Evolutionary conservation across 768 basidiomycete species (phyloP), one percentile per base, ranked within the genome.

Genomic region (Dioszegia aurantiaca): DNA sequence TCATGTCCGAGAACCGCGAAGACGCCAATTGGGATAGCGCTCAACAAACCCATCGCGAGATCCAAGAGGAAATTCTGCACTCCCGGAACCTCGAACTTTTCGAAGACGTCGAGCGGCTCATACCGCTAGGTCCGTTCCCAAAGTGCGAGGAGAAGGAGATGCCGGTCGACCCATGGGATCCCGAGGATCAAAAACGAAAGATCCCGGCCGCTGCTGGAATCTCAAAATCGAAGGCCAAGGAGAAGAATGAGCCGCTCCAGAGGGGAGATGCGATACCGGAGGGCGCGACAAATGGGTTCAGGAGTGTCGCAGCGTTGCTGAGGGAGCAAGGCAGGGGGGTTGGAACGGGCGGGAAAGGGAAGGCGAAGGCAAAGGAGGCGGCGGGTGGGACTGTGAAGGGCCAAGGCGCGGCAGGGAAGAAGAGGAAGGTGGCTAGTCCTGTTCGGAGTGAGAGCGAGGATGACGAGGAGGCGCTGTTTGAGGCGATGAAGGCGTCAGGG

Each of bases 61-160:
- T 98, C 2, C 94, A 98, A 73, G 86, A 84, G 66, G 82, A 86
- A 40, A 95, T 99, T 72, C 82, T 86, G 47, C 85, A 86, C 55
- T 91, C 91, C 24, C 86, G 88, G 54, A 82, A 87, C 61, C 84
- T 95, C 30, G 92, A 98, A 74, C 82, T 98, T 10, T 99, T 91
- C 68, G 85, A 82, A n/a, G 95, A 99, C 73, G 89, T 94, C 49
- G 84, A 86, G 58, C 87, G 90, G 0, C 79, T 99, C 11, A 79
- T 98, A 2, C 92, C 94, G 0, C 83, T 82, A 36, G 82, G 88
- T 61, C 77, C 86, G 62, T 85, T 86, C 42, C 92, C 92, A 0
- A 80, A 84, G 59, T 87, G 85, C 64, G 76, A 90, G 31, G 88
- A 93, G 77, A 87, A 86, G 77, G 80, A 78, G 21, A 90, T 95